phyloP scores from a whole-genome alignment of 2,329 filamentous ascomycete genomes.

The Ophiostoma piceae region DNA sequence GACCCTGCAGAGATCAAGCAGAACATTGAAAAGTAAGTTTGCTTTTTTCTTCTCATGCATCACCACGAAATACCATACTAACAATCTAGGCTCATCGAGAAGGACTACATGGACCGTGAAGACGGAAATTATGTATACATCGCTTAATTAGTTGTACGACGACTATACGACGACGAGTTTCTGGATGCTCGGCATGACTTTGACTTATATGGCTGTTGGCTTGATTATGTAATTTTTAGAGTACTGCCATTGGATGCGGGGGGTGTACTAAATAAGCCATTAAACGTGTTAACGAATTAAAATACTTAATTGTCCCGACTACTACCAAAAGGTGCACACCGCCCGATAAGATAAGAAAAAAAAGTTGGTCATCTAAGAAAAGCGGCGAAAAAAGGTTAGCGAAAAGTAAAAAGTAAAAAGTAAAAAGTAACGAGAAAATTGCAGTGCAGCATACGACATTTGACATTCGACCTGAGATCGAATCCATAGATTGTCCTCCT shows the following conservation, averaged over 20 bases:
- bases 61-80: conserved; percentile 5
- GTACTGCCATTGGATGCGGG: conserved; percentile 13
- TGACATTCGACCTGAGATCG: neutral
- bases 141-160: conserved; percentile 40
- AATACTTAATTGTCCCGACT: neutral
- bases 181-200: neutral
- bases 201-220: neutral
- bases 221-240: neutral
- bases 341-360: conserved; percentile 28
- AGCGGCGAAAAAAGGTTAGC: conserved; percentile 17
- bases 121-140: conserved; percentile 67
- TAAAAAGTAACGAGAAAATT: conserved; percentile 8
- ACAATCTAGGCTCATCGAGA: conserved; percentile 68
- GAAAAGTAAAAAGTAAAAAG: conserved; percentile 9
- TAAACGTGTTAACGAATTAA: neutral
- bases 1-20: conserved; percentile 87
- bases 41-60: conserved; percentile 14
- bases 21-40: conserved; percentile 83
- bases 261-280: neutral
- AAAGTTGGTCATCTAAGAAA: conserved; percentile 17
- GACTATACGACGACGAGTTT: neutral
- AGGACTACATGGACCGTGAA: conserved; percentile 83
- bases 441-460: neutral
- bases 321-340: neutral
- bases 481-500: neutral